Evolutionary conservation across 108 stramenopile genomes (phyloP).

Genomic region (Nitzschia inconspicua): DNA sequence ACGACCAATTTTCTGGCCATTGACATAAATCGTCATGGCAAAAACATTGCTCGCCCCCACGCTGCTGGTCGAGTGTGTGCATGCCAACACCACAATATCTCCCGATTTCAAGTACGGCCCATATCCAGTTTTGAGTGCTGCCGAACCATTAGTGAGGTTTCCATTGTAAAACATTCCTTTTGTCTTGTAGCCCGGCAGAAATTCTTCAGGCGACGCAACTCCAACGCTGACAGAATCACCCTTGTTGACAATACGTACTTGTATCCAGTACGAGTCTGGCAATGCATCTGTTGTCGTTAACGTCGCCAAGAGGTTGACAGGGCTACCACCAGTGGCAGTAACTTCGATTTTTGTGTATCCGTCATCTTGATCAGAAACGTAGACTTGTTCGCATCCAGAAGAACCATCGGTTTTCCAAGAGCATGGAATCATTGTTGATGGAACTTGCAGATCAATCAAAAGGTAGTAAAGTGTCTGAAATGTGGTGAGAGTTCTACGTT

Average conservation of each 20-base stretch:
- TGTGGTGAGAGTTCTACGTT: no score
- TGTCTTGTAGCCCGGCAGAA: slow-evolving; percentile 46
- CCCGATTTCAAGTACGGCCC: slow-evolving; percentile 32
- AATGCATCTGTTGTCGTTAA: no score
- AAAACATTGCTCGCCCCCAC: background rate
- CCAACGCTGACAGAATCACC: slow-evolving; percentile 28
- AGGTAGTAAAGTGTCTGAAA: no score
- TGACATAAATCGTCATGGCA: slow-evolving; percentile 40
- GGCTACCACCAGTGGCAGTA: background rate
- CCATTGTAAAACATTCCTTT: slow-evolving; percentile 66
- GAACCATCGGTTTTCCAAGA: slow-evolving; percentile 2
- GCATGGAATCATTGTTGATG: no score
- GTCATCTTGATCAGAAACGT: background rate
- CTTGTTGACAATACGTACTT: background rate
- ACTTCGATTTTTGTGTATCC: background rate
- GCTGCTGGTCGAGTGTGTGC: background rate
- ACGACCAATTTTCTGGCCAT: slow-evolving; percentile 29
- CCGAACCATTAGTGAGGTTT: slow-evolving; percentile 53
- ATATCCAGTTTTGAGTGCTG: slow-evolving; percentile 39
- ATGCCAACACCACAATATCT: slow-evolving; percentile 35
- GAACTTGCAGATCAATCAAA: no score
- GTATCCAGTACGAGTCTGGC: background rate
- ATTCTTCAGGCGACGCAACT: slow-evolving; percentile 28
- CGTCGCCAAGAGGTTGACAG: background rate
- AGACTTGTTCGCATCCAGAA: background rate